Evolutionary conservation across 2,329 filamentous ascomycete genomes (phyloP).

Genomic region (Penicillium polonicum): DNA sequence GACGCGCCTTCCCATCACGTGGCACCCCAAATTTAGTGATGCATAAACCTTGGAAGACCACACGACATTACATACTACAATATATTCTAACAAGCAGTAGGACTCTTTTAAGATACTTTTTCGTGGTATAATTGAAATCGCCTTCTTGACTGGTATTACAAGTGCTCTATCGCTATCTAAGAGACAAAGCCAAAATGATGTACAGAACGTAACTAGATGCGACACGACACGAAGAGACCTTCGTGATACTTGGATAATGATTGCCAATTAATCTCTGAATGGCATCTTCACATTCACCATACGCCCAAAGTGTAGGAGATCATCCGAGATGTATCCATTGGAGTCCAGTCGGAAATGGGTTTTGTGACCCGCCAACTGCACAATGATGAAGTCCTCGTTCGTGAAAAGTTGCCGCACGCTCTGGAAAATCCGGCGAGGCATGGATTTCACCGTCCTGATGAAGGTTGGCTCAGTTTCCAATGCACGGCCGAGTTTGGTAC

Average conservation of each 20-base stretch:
- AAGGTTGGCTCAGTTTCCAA: slow-evolving; percentile 26
- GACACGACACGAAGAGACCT: too few species aligned
- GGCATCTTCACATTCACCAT: slow-evolving; percentile 8
- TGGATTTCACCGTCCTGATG: slow-evolving; percentile 31
- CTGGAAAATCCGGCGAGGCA: slow-evolving; percentile 34
- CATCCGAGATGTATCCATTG: slow-evolving; percentile 36
- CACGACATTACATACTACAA: background rate
- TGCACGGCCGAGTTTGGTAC: slow-evolving; percentile 15
- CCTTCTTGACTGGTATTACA: background rate
- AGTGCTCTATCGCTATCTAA: background rate
- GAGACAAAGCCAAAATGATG: background rate
- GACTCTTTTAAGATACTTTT: background rate
- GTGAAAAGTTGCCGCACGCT: slow-evolving; percentile 42
- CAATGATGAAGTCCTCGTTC: slow-evolving; percentile 41
- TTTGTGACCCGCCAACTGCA: slow-evolving; percentile 38
- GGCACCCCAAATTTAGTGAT: slow-evolving; percentile 3
- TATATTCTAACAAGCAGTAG: background rate
- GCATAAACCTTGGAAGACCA: background rate
- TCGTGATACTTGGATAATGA: background rate
- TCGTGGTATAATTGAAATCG: background rate
- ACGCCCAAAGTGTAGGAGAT: slow-evolving; percentile 35
- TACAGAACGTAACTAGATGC: background rate
- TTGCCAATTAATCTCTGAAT: background rate
- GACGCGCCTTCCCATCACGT: slow-evolving; percentile 34
- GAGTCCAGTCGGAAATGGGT: slow-evolving; percentile 40